Percentiles rank a stretch among this genome's conserved stretches.
Conservation (phyloP, 441 rosid species). For the Erodium chrysanthum region DNA sequence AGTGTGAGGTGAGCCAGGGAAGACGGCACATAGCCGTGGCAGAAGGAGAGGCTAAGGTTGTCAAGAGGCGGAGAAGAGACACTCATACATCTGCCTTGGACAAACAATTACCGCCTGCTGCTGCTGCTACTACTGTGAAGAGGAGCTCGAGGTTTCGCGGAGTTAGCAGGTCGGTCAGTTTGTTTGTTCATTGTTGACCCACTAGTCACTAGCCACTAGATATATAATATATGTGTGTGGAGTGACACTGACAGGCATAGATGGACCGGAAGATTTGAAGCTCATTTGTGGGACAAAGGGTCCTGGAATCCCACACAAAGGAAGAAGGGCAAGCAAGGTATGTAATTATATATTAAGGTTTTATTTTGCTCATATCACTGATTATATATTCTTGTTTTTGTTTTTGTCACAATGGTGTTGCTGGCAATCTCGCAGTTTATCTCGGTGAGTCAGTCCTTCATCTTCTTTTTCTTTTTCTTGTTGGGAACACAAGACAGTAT, state of each 20-base stretch:
- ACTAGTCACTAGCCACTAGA: no score
- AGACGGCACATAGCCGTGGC: constrained; percentile 8
- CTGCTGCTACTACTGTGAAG: constrained; percentile 35
- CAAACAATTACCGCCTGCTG: constrained; percentile 6
- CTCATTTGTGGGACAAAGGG: constrained; percentile 54
- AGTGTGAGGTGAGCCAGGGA: constrained; percentile 12
- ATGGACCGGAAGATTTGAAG: constrained; percentile 50
- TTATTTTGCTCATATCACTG: no score
- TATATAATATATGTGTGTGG: no score
- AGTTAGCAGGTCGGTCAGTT: constrained; percentile 48
- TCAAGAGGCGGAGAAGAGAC: constrained; percentile 31
- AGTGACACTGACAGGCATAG: constrained; percentile 43
- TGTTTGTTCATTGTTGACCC: no score
- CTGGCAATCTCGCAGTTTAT: constrained; percentile 34
- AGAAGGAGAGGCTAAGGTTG: constrained; percentile 20
- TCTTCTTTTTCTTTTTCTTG: constrained; percentile 1
- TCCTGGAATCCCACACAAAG: constrained; percentile 46
- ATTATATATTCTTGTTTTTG: background rate
- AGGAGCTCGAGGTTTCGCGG: constrained; percentile 62
- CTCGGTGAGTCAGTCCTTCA: constrained; percentile 43
- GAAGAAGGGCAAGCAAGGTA: constrained; percentile 50
- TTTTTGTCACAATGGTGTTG: background rate
- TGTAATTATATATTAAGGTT: background rate
- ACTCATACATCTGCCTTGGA: background rate
- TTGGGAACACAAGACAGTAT: background rate